Conservation (phyloP, 352 stramenopile genomes). For the Bremia lactucae region DNA sequence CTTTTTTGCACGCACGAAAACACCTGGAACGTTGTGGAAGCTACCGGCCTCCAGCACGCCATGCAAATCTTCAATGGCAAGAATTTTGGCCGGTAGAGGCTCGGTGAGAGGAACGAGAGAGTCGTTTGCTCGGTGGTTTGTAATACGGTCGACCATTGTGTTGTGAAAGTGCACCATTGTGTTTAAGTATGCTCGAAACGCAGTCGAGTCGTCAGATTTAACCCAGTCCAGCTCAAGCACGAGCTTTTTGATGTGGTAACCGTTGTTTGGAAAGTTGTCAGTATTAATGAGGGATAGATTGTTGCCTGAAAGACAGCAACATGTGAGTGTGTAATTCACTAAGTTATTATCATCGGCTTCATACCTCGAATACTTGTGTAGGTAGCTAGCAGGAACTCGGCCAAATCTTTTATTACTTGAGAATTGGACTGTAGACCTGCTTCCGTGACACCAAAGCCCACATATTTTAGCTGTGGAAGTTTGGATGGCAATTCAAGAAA, state of each 20-base stretch:
- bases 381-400: constrained; percentile 33
- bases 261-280: constrained; percentile 72
- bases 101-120: constrained; percentile 50
- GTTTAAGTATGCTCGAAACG: constrained; percentile 31
- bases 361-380: constrained; percentile 29
- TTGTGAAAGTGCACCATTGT: constrained; percentile 67
- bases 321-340: not conserved
- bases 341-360: not conserved
- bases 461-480: constrained; percentile 27
- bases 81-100: constrained; percentile 44
- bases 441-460: constrained; percentile 66
- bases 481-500: constrained; percentile 36
- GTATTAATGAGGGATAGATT: constrained; percentile 67
- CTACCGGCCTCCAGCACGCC: constrained; percentile 21
- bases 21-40: constrained; percentile 28
- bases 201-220: constrained; percentile 1
- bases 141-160: constrained; percentile 80
- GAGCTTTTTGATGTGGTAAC: constrained; percentile 43
- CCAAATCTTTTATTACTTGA: constrained; percentile 40
- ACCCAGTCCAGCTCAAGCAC: constrained; percentile 21
- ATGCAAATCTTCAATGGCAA: constrained; percentile 64
- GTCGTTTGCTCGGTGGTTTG: constrained; percentile 33
- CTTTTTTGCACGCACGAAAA: constrained; percentile 30
- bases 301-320: constrained; percentile 12
- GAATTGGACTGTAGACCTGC: constrained; percentile 1